phyloP scores from a whole-genome alignment of 2,329 filamentous ascomycete species.

The Verticillium tricorpus region DNA sequence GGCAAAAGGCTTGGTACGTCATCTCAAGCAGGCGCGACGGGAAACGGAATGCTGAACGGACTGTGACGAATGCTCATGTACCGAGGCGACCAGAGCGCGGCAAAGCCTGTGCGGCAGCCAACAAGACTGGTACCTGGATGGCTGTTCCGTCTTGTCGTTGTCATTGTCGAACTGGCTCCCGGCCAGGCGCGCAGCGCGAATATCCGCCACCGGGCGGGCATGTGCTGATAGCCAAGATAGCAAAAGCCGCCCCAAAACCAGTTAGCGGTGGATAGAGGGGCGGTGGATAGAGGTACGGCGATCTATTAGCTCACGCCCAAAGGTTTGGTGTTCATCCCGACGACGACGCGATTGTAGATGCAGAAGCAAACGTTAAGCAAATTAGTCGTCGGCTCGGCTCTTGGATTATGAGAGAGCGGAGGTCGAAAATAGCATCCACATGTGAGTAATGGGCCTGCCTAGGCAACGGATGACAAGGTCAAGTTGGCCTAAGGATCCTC shows the following conservation, averaged over 20 bases:
- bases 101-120: no score
- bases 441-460: neutral
- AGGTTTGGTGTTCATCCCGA: neutral
- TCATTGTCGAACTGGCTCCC: neutral
- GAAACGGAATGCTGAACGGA: neutral
- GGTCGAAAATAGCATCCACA: neutral
- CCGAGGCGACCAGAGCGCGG: neutral
- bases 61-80: neutral
- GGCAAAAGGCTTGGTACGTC: neutral
- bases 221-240: neutral
- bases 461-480: neutral
- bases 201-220: neutral
- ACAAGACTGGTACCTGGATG: neutral
- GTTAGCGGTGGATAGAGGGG: neutral
- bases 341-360: neutral
- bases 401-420: neutral
- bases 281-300: neutral
- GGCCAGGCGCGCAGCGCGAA: neutral
- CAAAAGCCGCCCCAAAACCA: neutral
- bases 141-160: neutral
- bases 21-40: neutral
- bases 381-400: neutral
- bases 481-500: neutral
- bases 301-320: neutral
- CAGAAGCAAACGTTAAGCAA: neutral